These are phyloP conservation scores for Ambrosia hybrid DNA, from an alignment of 140 eudicot genomes.

Conservation along the genomic window DNA sequence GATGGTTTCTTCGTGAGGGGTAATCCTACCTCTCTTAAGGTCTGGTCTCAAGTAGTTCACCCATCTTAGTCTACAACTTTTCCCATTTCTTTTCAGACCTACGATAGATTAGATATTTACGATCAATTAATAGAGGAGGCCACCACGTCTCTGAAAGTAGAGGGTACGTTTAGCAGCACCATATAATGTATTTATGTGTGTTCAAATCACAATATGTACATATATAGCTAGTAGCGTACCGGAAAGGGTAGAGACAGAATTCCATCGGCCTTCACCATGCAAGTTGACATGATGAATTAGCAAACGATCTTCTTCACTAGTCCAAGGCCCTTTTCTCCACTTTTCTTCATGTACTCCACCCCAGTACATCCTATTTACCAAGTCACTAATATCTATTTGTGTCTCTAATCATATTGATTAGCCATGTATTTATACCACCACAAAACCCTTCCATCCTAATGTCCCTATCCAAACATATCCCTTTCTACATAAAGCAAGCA, in stretches of 20 bases:
- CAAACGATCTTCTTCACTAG: slow-evolving; percentile 79
- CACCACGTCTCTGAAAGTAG: too few relatives aligned
- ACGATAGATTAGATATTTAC: background rate
- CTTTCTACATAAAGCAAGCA: slow-evolving; percentile 23
- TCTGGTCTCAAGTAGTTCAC: slow-evolving; percentile 91
- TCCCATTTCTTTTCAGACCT: slow-evolving; percentile 90
- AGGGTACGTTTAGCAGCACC: too few relatives aligned
- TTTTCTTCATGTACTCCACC: slow-evolving; percentile 49
- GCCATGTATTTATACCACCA: slow-evolving; percentile 64
- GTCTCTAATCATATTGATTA: slow-evolving; percentile 44
- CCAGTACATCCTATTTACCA: slow-evolving; percentile 28
- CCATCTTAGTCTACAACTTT: slow-evolving; percentile 95
- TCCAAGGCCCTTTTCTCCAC: slow-evolving; percentile 98
- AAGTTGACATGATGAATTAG: slow-evolving; percentile 66
- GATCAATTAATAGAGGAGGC: too few relatives aligned
- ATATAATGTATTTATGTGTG: too few relatives aligned
- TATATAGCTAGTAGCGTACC: slow-evolving; percentile 38
- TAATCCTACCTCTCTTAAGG: slow-evolving; percentile 77
- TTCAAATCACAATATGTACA: too few relatives aligned
- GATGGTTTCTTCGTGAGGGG: slow-evolving; percentile 71
- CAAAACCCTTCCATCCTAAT: slow-evolving; percentile 20
- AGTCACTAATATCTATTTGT: slow-evolving; percentile 23
- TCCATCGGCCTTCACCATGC: slow-evolving; percentile 96
- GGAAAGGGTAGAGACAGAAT: slow-evolving; percentile 70
- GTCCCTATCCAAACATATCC: too few relatives aligned